Evolutionary conservation across 805 yeast genomes (phyloP).

Genomic region (Pichia phayaonensis): DNA sequence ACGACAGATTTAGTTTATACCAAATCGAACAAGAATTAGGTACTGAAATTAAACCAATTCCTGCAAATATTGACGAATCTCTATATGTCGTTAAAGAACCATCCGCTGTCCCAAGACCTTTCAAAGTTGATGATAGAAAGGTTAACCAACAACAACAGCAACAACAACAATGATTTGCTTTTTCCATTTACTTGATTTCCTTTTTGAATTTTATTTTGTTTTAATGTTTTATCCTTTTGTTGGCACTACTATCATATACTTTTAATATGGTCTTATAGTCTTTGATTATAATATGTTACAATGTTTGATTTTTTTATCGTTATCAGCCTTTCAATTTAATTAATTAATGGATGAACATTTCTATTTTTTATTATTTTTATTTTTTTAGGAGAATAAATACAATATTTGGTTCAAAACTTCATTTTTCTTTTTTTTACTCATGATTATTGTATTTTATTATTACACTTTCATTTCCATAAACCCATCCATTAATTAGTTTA

Average conservation of each 20-base stretch:
- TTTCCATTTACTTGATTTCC: slow-evolving; percentile 3
- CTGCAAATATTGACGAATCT: slow-evolving; percentile 82
- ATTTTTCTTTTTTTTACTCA: neutral
- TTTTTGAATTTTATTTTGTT: slow-evolving; percentile 14
- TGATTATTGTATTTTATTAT: neutral
- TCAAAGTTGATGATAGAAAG: slow-evolving; percentile 47
- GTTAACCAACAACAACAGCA: slow-evolving; percentile 24
- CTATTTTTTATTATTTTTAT: neutral
- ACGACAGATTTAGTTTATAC: slow-evolving; percentile 87
- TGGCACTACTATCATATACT: neutral
- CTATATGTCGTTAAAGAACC: slow-evolving; percentile 81
- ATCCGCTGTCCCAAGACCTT: slow-evolving; percentile 78
- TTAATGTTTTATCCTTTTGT: slow-evolving; percentile 2
- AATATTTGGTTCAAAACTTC: neutral
- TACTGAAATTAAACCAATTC: slow-evolving; percentile 95
- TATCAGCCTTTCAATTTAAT: neutral
- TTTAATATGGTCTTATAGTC: neutral
- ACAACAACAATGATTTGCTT: slow-evolving; percentile 21
- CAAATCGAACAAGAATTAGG: slow-evolving; percentile 96
- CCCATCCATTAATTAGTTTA: neutral
- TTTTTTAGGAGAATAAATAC: neutral
- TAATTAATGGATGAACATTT: neutral
- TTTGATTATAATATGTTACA: neutral
- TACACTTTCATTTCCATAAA: neutral
- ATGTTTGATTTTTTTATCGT: neutral